Base-by-base conservation (phyloP, 1,139 yeast genomes). In the Schwanniomyces etchellsii region DNA sequence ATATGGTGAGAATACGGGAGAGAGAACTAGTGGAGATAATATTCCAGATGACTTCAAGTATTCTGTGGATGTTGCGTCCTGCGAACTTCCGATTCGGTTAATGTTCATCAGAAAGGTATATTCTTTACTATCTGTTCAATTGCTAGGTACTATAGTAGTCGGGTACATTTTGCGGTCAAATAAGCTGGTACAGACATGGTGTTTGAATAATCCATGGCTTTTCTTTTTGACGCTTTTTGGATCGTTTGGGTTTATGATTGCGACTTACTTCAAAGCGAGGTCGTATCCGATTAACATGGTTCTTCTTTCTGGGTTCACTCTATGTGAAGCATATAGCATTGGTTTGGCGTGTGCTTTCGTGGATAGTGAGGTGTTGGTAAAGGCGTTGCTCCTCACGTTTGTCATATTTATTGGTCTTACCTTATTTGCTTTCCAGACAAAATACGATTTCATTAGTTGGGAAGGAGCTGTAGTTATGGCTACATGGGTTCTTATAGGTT, bases 41-140 rank as follows among this genome's bases (percentile, higher is more conserved):
- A 47, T 75, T 29, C 82, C 82, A 3, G 94, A 85, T 47, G 95
- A 85, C 56, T 86, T 85, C 73, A 86, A 86, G 52, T 85, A 81
- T 55, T 76, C 84, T 20, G 83, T 82, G 6, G 71, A 74, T 35
- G 94, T 86, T 16, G 77, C 88, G 5, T 77, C 82, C 18, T 84
- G 95, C 57, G 85, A 81, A 38, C 61, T 84, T 30, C 75, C 82
- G 6, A 66, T 86, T 24, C 75, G 95, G 42, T 85, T 81, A 44
- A 69, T 80, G 50, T 86, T 86, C 48, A 61, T 84, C 40, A 70
- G 89, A 39, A 83, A 82, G 49, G 96, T 86, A 7, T 86, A 86
- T 54, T 64, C 88, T 3, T 68, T 86, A 34, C 66, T 86, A 30
- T 59, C 80, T 4, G 57, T 71, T 3, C 96, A 86, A 53, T 52